Evolutionary conservation across 495 filamentous ascomycete species (phyloP).

Genomic region (Penicillium canescens): DNA sequence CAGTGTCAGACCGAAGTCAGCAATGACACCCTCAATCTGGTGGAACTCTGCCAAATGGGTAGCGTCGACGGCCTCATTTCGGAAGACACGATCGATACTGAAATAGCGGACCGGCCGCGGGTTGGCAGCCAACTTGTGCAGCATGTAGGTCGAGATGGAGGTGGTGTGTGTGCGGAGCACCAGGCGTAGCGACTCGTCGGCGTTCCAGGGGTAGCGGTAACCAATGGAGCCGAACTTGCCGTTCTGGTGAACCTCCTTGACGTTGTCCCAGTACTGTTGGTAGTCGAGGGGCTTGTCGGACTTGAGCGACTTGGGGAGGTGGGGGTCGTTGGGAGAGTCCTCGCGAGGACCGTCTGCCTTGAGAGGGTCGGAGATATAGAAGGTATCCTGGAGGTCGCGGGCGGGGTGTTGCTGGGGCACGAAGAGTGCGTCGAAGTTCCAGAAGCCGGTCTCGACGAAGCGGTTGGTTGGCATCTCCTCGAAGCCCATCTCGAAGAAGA

Average conservation of each 20-base stretch:
- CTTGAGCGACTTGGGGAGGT: constrained; percentile 33
- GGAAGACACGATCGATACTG: constrained; percentile 96
- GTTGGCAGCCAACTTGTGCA: constrained; percentile 82
- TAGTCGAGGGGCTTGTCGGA: constrained; percentile 63
- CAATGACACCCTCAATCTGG: constrained; percentile 97
- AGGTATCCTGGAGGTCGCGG: constrained; percentile 94
- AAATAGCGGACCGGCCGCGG: constrained; percentile 88
- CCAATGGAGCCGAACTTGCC: constrained; percentile 93
- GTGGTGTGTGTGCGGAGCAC: constrained; percentile 97
- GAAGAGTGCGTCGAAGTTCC: constrained; percentile 97
- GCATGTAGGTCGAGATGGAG: constrained; percentile 80
- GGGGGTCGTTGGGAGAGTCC: constrained; percentile 55
- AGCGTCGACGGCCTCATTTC: constrained; percentile 93
- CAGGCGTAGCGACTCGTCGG: constrained; percentile 83
- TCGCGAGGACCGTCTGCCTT: constrained; percentile 74
- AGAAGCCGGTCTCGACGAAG: constrained; percentile 95
- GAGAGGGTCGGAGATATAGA: constrained; percentile 91
- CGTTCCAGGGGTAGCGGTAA: constrained; percentile 90
- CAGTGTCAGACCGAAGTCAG: constrained; percentile 86
- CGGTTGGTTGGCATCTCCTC: constrained; percentile 54
- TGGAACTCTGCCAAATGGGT: constrained; percentile 98
- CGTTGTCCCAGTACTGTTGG: constrained; percentile 82
- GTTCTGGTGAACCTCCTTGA: constrained; percentile 75
- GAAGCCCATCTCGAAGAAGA: constrained; percentile 84
- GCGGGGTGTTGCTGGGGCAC: constrained; percentile 97